Base-by-base conservation (phyloP, 163 green algal species). In the Scenedesmus sp. region DNA sequence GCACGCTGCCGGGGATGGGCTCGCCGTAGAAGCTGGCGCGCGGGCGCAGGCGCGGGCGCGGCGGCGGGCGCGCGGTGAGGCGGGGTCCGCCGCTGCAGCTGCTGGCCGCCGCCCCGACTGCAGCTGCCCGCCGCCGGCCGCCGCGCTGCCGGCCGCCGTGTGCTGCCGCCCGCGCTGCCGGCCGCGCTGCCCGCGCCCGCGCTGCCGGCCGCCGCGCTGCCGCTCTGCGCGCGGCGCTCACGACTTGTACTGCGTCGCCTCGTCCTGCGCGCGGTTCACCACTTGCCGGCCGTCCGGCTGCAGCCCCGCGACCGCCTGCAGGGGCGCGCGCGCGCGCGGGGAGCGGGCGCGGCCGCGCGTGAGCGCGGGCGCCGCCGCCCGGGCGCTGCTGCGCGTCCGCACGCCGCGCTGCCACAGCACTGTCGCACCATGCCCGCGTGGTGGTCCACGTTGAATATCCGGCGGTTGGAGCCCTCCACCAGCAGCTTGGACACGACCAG, bases 401-500 rank as follows among this genome's bases (percentile, higher is more conserved):
- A 31, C 11, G 1, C 45, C 45, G 17, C 45, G 17, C 45, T 54
- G 45, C 45, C 15, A 54, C 45, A 54, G 39, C 39, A 15, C 7
- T 47, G 39, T 47, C 39, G 39, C 75, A 89, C 86, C 60, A 84
- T 83, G 24, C 96, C 96, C 54, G 93, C 93, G 82, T 99, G 96
- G 48, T 87, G 81, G 76, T 97, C 93, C 14, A 98, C 88, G 18
- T 96, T 88, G 77, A 93, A 93, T 36, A 97, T 97, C 2, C 96
- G 82, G n/a, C 92, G 88, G 84, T 97, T 97, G 54, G 94, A 97
- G 29, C 94, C 89, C 63, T 93, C 85, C 48, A 97, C 95, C 56
- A 99, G 89, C 87, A 99, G 95, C 81, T 99, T 99, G 6, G 92
- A 98, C 18, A 97, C 71, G n/a, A 99, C 85, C 15, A 94, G 90